Percentiles rank a stretch among this genome's conserved stretches.
phyloP scores from a whole-genome alignment of 2,329 filamentous ascomycete genomes.

The Incumbomyces lentus region DNA sequence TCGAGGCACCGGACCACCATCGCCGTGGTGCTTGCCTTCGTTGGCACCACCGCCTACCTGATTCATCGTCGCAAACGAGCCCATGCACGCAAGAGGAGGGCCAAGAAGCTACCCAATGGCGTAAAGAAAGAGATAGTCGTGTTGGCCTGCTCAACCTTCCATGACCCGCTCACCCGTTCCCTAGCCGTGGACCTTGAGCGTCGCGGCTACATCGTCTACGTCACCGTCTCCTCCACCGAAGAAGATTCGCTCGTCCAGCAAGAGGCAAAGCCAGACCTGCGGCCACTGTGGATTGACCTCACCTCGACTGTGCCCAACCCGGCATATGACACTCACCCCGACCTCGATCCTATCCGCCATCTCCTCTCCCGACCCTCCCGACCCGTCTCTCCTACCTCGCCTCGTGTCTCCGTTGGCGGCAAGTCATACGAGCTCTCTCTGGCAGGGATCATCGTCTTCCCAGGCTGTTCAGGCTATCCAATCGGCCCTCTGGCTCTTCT shows the following conservation, averaged over 20 bases:
- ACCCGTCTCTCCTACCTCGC: conserved; percentile 11
- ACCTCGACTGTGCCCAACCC: conserved; percentile 43
- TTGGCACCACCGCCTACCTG: conserved; percentile 52
- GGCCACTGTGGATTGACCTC: conserved; percentile 71
- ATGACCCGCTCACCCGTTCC: conserved; percentile 72
- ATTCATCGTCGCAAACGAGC: conserved; percentile 52
- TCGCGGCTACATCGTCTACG: conserved; percentile 84
- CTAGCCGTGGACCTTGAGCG: conserved; percentile 79
- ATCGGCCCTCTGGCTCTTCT: conserved; percentile 78
- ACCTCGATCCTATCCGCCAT: conserved; percentile 20
- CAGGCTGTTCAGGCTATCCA: conserved; percentile 64
- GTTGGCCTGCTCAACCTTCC: conserved; percentile 69
- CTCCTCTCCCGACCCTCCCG: conserved; percentile 14
- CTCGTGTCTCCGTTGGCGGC: conserved; percentile 9
- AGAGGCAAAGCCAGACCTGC: conserved; percentile 70
- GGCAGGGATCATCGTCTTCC: conserved; percentile 72
- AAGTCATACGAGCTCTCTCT: conserved; percentile 40
- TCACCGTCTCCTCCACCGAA: conserved; percentile 75
- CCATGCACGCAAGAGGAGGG: conserved; percentile 56
- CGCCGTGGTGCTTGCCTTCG: conserved; percentile 58
- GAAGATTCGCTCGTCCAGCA: conserved; percentile 67
- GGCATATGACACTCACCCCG: conserved; percentile 19
- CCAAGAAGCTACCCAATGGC: conserved; percentile 69
- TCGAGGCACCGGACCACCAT: conserved; percentile 61
- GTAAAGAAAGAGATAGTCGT: conserved; percentile 79